Base-by-base conservation (phyloP, 2,329 filamentous ascomycete genomes). In the Rugonectria rugulosa region DNA sequence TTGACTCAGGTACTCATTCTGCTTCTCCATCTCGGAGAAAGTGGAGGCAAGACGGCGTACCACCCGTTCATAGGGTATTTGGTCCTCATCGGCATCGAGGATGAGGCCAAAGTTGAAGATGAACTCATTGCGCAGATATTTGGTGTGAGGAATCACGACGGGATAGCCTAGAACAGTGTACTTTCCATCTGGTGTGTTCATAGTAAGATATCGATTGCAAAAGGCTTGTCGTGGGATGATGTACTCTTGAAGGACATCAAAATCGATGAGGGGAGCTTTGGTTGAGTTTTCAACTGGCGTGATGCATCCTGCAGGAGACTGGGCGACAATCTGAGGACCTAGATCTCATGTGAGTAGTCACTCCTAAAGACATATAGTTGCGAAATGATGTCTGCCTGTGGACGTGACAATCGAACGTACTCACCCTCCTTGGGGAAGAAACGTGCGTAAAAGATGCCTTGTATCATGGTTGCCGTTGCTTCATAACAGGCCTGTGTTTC, bases 51-150 rank as follows among this genome's bases (percentile, higher is more conserved):
- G 81, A 67, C 96, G 91, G 62, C 89, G 82, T 49, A 97, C 92
- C 26, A 98, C 90, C 61, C 88, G 88, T 73, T 93, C 91, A 72
- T 92, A 96, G 27, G 88, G 89, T 43, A 85, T 84, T 71, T 90
- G 90, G 69, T 96, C 90, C 49, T 79, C 77, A 46, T 82, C 79
- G 41, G 75, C 75, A 45, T 89, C 84, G 44, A 97, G 81, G 23
- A 97, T 89, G 38, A 98, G 80, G 56, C 92, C 92, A 70, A 98
- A 97, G 74, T 98, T 98, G 84, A 98, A 99, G 70, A 97, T 97
- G 79, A 97, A 98, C 74, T 96, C 91, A 75, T 97, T 97, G 55
- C 95, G 88, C 69, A 89, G 86, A 70, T 98, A 97, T 64, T 89
- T 88, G 51, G 87, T 83, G 61, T 92, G 85, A 46, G 89, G 86